Evolutionary conservation across 129 eudicot genomes (phyloP), one percentile per base, ranked within the genome.

Genomic region (Calendula officinalis): DNA sequence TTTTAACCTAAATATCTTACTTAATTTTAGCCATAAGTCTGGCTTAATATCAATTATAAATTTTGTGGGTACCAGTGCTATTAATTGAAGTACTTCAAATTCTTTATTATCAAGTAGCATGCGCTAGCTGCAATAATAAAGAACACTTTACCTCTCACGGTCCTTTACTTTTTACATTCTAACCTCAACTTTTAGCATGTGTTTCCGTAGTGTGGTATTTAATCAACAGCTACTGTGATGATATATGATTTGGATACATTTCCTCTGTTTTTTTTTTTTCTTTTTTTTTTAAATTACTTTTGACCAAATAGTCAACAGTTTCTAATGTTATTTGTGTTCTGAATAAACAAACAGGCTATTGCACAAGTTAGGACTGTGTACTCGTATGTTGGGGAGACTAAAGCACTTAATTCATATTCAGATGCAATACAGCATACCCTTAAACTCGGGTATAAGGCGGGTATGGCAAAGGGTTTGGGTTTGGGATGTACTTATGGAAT

Each of bases 401-500:
- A 94, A 82, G 89, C 96, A 44, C 92, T 94, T 32, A 63, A 82
- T 69, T 83, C 96, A 1, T 94, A 94, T 77, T 94, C 99, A 43
- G 97, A 94, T 75, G 90, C 96, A 0, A 94, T 88, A 48, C 99
- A 94, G 22, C 86, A 88, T 73, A 94, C 99, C 8, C 70, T 94
- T 47, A 83, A 94, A 76, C 95, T 94, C 4, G 99, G 99, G 5
- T 94, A 94, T 76, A 94, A 94, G 71, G 99, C 99, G 49, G 99
- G 99, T 36, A 94, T 94, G 98, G 98, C 98, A n/a, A 92, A 92
- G 81, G 98, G 98, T 9, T 74, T 92, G 59, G 98, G 98, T 32
- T 68, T 92, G 16, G 98, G 98, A 79, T 92, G 98, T 64, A 92
- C 98, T 3, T 92, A 92, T 66, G 98, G 98, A 46, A 92, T 92